Conservation (phyloP, 2,329 filamentous ascomycete species). For the Penicillium oxalicum region DNA sequence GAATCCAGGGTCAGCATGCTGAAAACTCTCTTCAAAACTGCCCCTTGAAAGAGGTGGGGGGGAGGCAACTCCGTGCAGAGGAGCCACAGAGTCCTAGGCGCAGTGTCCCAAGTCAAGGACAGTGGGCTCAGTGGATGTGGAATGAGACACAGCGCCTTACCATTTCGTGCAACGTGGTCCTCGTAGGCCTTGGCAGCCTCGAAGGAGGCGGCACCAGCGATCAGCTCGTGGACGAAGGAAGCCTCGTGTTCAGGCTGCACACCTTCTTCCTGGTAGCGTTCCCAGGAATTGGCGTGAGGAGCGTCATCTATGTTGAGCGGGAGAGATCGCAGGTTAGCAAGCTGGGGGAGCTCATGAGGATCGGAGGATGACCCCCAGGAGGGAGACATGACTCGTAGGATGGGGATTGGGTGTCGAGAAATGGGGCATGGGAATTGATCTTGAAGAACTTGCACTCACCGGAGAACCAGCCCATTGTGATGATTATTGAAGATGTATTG, state of each 20-base stretch:
- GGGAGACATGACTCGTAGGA: neutral
- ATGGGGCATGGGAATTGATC: neutral
- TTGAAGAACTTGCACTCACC: conserved; percentile 5
- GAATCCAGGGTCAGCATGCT: neutral
- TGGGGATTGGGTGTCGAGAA: neutral
- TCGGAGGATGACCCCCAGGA: neutral
- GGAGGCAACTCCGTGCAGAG: neutral
- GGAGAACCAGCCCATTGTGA: conserved; percentile 20
- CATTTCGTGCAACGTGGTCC: conserved; percentile 62
- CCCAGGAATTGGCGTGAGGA: conserved; percentile 46
- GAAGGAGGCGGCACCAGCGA: conserved; percentile 70
- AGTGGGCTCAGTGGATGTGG: too few relatives aligned
- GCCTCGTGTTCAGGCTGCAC: conserved; percentile 46
- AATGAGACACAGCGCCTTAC: conserved; percentile 30
- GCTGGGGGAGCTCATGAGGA: neutral
- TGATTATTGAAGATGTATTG: neutral
- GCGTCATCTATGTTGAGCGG: conserved; percentile 31
- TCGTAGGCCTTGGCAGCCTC: conserved; percentile 75
- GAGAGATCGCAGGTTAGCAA: neutral
- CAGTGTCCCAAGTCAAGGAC: too few relatives aligned
- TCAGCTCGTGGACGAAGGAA: conserved; percentile 63
- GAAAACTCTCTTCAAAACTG: too few relatives aligned
- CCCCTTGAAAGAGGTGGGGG: too few relatives aligned
- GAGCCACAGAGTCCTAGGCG: too few relatives aligned
- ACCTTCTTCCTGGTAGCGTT: neutral